Evolutionary conservation across 23 red algal species (phyloP).

Genomic region (Agarophyton chilense): DNA sequence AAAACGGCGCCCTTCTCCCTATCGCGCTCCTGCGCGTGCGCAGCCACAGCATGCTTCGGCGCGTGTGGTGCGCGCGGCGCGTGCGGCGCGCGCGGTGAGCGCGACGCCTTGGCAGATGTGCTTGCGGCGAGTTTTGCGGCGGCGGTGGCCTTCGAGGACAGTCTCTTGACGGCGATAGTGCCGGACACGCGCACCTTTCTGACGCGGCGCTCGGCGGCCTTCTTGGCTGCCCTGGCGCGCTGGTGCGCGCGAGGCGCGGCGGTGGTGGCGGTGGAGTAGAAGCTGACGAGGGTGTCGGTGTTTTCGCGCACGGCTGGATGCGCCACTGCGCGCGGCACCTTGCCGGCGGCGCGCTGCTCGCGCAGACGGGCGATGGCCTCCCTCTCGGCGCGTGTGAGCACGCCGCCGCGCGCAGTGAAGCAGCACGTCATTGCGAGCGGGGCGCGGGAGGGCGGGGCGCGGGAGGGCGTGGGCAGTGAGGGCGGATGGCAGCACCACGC

Average conservation of each 20-base stretch:
- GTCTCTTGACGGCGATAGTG: not conserved
- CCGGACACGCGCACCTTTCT: not conserved
- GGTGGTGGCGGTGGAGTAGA: constrained; percentile 5
- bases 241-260: not conserved
- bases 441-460: not conserved
- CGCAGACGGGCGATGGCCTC: constrained; percentile 50
- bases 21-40: no score
- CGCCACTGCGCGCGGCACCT: not conserved
- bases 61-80: not conserved
- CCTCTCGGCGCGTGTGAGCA: constrained; percentile 51
- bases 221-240: not conserved
- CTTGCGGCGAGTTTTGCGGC: not conserved
- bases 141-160: not conserved
- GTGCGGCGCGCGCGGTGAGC: not conserved
- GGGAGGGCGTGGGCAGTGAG: not conserved
- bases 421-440: constrained; percentile 33
- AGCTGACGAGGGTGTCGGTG: constrained; percentile 28
- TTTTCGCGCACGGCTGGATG: not conserved
- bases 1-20: not conserved
- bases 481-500: not conserved
- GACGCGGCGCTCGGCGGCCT: not conserved
- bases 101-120: no score
- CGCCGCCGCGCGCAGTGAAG: constrained; percentile 40
- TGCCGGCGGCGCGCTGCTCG: constrained; percentile 43
- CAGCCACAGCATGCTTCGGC: no score